Base-by-base conservation (phyloP, 2,329 filamentous ascomycete genomes). In the Hymenoscyphus fraxineus region DNA sequence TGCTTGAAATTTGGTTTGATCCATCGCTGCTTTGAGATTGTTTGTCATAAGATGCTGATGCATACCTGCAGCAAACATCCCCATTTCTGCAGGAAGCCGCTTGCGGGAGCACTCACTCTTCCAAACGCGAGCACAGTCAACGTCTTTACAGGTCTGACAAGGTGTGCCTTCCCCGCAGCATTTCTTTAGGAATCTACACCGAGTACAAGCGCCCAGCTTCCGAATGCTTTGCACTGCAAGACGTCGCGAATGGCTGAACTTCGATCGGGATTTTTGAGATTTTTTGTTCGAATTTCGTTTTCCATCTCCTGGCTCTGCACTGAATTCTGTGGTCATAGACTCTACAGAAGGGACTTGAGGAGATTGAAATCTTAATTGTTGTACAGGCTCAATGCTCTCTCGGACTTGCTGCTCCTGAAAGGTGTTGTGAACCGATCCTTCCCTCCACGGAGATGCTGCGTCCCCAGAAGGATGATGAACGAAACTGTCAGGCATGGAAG, bases 221-320 rank as follows among this genome's bases (percentile, higher is more conserved):
- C 87, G 83, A 27, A 89, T 84, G 67, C 86, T 84, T 68, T 88
- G 85, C 1, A 89, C 86, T 71, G 89, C 84, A 71, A 85, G 87
- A 27, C 87, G 80, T n/a, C 87, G 80, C 1, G 77, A 78, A 5
- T 83, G 79, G 22, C 82, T 83, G 68, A 88, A 88, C 9, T 83
- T 79, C 3, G 84, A 83, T 10, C 86, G 81, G 7, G 81, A 80
- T 69, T 87, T 84, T 4, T 70, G 73, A 7, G 47, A 54, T 57
- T 72, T 73, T 12, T 64, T 66, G 4, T 65, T 32, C 40, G 72
- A 71, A 38, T 71, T 66, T 38, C 60, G 60, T 13, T 55, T 31
- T 3, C 72, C 73, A 68, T 74, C 73, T 32, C 72, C 73, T 67
- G 70, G 72, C 51, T 76, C 74, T 19, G 73, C 68, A 65, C 69